Evolutionary conservation across 371 early-diverging fungal genomes (phyloP).

Genomic region (Lichtheimia hyalospora): DNA sequence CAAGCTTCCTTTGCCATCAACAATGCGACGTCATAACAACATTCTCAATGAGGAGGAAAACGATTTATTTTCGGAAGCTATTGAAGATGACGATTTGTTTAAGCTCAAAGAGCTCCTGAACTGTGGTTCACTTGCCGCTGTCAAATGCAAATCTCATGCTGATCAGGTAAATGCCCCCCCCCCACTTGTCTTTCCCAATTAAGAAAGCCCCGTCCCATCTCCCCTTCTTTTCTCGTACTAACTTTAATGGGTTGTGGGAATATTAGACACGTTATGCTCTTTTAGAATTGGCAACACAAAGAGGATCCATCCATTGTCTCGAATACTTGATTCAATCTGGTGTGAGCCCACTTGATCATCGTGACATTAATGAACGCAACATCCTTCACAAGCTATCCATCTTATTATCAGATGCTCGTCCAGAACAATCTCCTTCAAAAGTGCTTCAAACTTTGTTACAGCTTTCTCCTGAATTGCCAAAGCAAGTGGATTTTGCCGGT

Average conservation of each 20-base stretch:
- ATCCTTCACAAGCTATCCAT: slow-evolving; percentile 62
- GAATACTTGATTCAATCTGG: slow-evolving; percentile 42
- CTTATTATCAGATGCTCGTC: slow-evolving; percentile 25
- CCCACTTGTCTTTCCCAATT: too few species aligned
- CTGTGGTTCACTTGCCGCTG: not conserved
- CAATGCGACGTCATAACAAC: slow-evolving; percentile 2
- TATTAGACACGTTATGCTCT: slow-evolving; percentile 46
- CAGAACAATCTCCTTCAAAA: not conserved
- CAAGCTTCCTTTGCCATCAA: slow-evolving; percentile 8
- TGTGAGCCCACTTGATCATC: slow-evolving; percentile 30
- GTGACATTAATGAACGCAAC: slow-evolving; percentile 67
- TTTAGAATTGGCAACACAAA: slow-evolving; percentile 56
- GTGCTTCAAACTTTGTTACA: slow-evolving; percentile 16
- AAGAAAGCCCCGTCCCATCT: too few species aligned
- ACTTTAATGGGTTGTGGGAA: not conserved
- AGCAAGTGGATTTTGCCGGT: slow-evolving; percentile 58
- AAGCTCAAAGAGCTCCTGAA: slow-evolving; percentile 4
- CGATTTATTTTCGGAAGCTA: slow-evolving; percentile 2
- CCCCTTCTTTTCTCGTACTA: not conserved
- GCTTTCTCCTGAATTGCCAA: slow-evolving; percentile 23
- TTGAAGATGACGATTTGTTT: slow-evolving; percentile 12
- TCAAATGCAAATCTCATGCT: slow-evolving; percentile 4
- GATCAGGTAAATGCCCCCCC: slow-evolving; percentile 12
- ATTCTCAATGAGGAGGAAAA: slow-evolving; percentile 3
- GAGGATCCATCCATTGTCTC: slow-evolving; percentile 49